Evolutionary conservation across 2,329 filamentous ascomycete species (phyloP), one percentile per base, ranked within the genome.

Genomic region (Phyllosticta capitalensis): DNA sequence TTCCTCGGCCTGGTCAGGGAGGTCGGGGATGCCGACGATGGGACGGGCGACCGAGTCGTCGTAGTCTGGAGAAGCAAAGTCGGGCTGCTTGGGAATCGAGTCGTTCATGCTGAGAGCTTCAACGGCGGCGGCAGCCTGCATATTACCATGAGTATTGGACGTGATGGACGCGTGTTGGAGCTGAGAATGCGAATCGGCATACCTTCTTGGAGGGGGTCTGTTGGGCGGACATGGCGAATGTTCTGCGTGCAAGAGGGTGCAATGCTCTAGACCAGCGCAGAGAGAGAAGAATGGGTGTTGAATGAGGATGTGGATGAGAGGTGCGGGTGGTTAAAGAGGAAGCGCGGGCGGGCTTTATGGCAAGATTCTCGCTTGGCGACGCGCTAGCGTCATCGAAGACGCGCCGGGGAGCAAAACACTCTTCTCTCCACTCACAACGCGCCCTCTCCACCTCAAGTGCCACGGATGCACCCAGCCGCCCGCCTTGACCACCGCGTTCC

Each of bases 21-120:
- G 69, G 58, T 76, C 72, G 52, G 78, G 78, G 55, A 80, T 79
- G 70, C 78, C 78, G 64, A 78, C 77, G 67, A 80, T 77, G 61
- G 78, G 77, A 65, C 80, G 76, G 67, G 85, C 84, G 66, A 83
- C 80, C 19, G 10, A 45, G 52, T 59, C 58, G n/a, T 59, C 53
- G 63, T 80, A 77, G 65, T 79, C 76, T 67, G 83, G 77, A 78
- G 95, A 95, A 65, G 81, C 77, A 74, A 96, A 90, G 79, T 88
- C 81, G 66, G 94, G 83, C 83, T 95, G 95, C 87, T 96, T 96
- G 64, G 88, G 78, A 52, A 92, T 91, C 0, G 90, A 94, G 67
- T 95, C 89, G 64, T 73, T 79, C 85, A 96, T 95, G 78, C 92
- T 95, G 74, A 97, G 82, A 67, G 84, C 85, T 75, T 94, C 86